A percentile compares a stretch with the other conserved stretches of the same genome.
Evolutionary conservation across 176 grass and related monocot genomes (phyloP).

Genomic region (Otatea glauca): DNA sequence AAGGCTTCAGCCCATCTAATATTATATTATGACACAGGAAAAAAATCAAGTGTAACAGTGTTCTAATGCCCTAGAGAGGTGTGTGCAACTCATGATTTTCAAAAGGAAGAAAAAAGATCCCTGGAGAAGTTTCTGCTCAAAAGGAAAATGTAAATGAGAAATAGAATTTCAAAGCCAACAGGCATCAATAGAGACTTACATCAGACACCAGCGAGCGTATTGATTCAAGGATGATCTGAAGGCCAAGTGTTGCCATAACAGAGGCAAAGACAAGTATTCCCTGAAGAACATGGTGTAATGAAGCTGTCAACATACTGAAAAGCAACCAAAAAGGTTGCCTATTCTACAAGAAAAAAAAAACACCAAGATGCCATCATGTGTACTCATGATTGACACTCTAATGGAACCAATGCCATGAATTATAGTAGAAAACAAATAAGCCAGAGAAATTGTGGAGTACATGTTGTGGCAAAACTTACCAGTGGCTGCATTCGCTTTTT

Average conservation of each 20-base stretch:
- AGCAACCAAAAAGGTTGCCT: conserved; percentile 1
- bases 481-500: conserved; percentile 96
- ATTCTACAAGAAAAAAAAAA: neutral
- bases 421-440: neutral
- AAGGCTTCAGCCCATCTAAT: neutral
- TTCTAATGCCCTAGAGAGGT: neutral
- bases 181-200: conserved; percentile 44
- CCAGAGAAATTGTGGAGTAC: neutral
- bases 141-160: neutral
- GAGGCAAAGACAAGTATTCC: conserved; percentile 99
- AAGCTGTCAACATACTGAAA: conserved; percentile 27
- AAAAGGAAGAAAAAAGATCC: neutral
- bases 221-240: conserved; percentile 97
- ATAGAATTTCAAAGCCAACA: neutral
- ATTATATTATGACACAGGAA: neutral
- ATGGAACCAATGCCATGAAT: neutral
- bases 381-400: neutral
- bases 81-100: neutral
- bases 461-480: conserved; percentile 57
- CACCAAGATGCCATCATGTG: neutral
- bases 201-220: conserved; percentile 56
- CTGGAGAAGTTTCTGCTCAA: neutral
- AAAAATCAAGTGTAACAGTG: neutral
- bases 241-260: conserved; percentile 98
- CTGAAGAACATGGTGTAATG: conserved; percentile 48